These are phyloP conservation scores for Sclerotinia subarctica DNA, from an alignment of 2,329 filamentous ascomycete genomes.

Conservation along the genomic window DNA sequence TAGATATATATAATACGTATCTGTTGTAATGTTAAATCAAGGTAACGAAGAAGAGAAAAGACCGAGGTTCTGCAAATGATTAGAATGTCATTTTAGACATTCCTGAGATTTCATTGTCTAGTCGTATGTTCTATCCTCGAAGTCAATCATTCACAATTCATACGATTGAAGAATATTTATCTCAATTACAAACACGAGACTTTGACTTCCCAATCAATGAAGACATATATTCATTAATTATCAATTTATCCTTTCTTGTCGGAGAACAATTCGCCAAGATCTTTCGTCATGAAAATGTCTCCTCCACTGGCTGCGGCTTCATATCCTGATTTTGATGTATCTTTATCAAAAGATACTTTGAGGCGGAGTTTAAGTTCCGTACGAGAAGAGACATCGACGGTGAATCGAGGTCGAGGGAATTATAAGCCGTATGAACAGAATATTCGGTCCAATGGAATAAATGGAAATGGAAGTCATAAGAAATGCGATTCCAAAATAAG, in stretches of 20 bases:
- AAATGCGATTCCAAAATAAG: conserved; percentile 17
- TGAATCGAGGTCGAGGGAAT: background rate
- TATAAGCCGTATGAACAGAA: background rate
- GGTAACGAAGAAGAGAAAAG: background rate
- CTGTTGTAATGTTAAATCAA: background rate
- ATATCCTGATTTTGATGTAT: background rate
- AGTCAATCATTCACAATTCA: background rate
- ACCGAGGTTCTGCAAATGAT: background rate
- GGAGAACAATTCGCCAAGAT: background rate
- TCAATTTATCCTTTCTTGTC: background rate
- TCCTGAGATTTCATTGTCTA: conserved; percentile 11
- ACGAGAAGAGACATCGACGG: conserved; percentile 1
- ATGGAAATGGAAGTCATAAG: background rate
- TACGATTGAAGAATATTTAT: background rate
- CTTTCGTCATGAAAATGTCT: conserved; percentile 7
- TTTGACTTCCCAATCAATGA: background rate
- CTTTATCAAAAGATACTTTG: background rate
- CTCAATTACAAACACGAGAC: background rate
- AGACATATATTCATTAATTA: background rate
- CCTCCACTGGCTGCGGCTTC: conserved; percentile 7
- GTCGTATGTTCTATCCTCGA: background rate
- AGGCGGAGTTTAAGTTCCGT: conserved; percentile 4
- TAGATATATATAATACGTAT: background rate
- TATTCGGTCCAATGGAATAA: background rate
- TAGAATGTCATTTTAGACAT: background rate